Evolutionary conservation across 2,329 filamentous ascomycete genomes (phyloP), one percentile per base, ranked within the genome.

Genomic region (Lachnellula arida): DNA sequence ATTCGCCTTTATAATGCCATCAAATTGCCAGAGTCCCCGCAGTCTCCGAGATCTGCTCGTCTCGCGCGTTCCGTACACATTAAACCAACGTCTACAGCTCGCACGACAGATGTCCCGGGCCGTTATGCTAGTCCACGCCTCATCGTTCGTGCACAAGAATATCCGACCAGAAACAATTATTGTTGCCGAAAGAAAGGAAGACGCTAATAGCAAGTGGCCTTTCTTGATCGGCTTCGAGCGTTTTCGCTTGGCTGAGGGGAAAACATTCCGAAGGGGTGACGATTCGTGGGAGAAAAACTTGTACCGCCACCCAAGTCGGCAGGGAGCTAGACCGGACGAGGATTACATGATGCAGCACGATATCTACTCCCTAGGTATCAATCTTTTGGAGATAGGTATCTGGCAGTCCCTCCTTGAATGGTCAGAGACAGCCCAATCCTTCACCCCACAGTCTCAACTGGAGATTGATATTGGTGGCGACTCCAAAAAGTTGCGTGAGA

Each of bases 131-230:
- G 46, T 69, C 8, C 67, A 70, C 48, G 57, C 57, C 2, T 28
- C 56, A 9, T 58, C 55, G 1, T 67, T 72, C 46, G 69, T 71
- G 1, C 68, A 71, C 53, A 72, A 72, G 52, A 65, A 64, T 34
- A 65, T 71, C 34, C 62, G 68, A 7, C 67, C 69, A 1, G 67
- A 71, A 49, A 69, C 7, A 55, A 28, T 28, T 9, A 28, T 28
- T 28, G 28, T 9, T 28, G 28, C 28, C 6, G 28, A 28, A 28
- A 28, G 28, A 9, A 28, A 28, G 28, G 28, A 28, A 6, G 28
- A 28, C 9, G 28, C 7, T 3, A 7, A 32, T 8, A 9, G 7
- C 7, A 32, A 32, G 28, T 32, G 28, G 28, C 28, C 28, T 32
- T 60, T 60, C 40, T 48, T 64, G 7, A 37, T 51, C 1, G 62